These are phyloP conservation scores for Allomyces macrogynus DNA, from an alignment of 192 early-diverging fungal genomes.

Conservation along the genomic window DNA sequence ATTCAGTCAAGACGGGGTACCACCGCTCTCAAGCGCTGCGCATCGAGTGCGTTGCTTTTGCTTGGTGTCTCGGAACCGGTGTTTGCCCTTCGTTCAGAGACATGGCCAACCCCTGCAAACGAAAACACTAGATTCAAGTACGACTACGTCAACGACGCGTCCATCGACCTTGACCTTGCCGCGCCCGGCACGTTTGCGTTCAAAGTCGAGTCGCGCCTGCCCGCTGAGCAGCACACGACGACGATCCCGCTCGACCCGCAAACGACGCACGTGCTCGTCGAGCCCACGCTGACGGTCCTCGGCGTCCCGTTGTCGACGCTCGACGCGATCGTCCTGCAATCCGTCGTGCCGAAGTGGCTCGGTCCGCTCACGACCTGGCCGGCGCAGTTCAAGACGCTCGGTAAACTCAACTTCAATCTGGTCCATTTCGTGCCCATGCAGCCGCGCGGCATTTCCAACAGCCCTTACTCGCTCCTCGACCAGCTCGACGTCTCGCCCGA, in stretches of 20 bases:
- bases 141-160: background rate
- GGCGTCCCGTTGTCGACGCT: slow-evolving; percentile 36
- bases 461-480: slow-evolving; percentile 92
- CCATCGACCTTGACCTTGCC: background rate
- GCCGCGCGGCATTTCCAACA: slow-evolving; percentile 74
- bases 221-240: background rate
- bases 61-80: background rate
- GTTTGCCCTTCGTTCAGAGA: too few relatives aligned
- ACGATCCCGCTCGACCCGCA: slow-evolving; percentile 4
- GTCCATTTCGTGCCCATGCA: slow-evolving; percentile 93
- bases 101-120: too few relatives aligned
- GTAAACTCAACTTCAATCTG: slow-evolving; percentile 85
- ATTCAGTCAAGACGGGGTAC: background rate
- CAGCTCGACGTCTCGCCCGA: slow-evolving; percentile 78
- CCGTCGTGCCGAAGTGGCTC: slow-evolving; percentile 94
- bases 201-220: background rate
- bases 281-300: slow-evolving; percentile 45
- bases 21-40: background rate
- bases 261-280: slow-evolving; percentile 59
- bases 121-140: background rate
- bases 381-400: slow-evolving; percentile 41
- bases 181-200: background rate
- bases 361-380: slow-evolving; percentile 62
- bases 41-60: background rate
- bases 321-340: slow-evolving; percentile 74